Evolutionary conservation across 2,329 filamentous ascomycete species (phyloP), one percentile per base, ranked within the genome.

Genomic region (Lecanosticta acicola): DNA sequence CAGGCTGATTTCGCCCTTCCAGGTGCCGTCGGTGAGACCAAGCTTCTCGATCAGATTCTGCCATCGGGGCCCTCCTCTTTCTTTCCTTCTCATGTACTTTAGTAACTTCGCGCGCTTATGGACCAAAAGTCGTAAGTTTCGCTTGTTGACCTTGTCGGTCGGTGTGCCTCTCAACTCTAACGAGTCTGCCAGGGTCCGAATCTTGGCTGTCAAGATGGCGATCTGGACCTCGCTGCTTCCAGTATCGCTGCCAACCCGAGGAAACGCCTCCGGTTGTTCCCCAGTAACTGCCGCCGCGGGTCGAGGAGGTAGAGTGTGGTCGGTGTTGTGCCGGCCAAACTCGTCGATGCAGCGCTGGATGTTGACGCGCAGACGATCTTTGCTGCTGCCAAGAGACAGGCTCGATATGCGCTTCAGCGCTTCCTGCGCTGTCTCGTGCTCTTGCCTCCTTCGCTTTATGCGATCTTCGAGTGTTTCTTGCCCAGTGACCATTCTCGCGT

Each of bases 151-250:
- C 74, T 94, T 95, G 65, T 98, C 93, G 11, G 7, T 11, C 65
- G 84, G 88, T 66, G 85, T 80, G 3, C 84, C 87, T 57, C 81
- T 78, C 34, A 72, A 75, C 61, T 84, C 76, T 41, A 95, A 69
- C 55, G 84, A 82, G 56, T 85, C 76, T 13, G 85, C 83, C 40
- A 98, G 67, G 18, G 84, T 82, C 53, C 87, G 77, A 64, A 98
- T 98, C 77, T 96, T 97, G 46, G 88, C 80, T 2, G 93, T 98
- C 65, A 98, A 69, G 58, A 98, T 94, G 37, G 89, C 90, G 56
- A 94, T 88, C 73, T 98, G 93, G n/a, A 98, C 94, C 70, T 98
- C 93, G 4, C 87, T 87, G 59, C 87, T 94, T 29, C 93, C 93
- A 1, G 91, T 98, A 65, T 98, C 93, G 3, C 85, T 85, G 0